Percentiles rank a stretch among this genome's conserved stretches.
Conservation (phyloP, 768 basidiomycete genomes). For the Erythrobasidium yunnanense region DNA sequence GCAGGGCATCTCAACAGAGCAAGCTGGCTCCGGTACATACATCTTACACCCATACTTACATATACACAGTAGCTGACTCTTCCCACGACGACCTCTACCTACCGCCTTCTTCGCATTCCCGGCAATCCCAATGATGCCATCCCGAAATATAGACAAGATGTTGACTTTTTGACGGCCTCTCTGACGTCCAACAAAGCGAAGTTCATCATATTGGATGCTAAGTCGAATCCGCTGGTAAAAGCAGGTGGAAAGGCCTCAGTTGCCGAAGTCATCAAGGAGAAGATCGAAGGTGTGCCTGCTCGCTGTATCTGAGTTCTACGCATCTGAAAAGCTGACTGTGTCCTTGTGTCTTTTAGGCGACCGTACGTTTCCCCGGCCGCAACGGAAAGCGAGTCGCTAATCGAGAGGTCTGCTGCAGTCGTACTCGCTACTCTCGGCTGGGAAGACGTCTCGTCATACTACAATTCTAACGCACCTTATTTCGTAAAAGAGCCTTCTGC, state of each 20-base stretch:
- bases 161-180: slow-evolving; percentile 61
- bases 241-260: slow-evolving; percentile 45
- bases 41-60: background rate
- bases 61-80: too few relatives aligned
- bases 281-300: slow-evolving; percentile 56
- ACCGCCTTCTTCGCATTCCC: too few relatives aligned
- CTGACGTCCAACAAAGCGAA: slow-evolving; percentile 52
- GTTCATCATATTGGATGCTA: slow-evolving; percentile 65
- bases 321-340: slow-evolving; percentile 24
- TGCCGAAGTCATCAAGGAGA: slow-evolving; percentile 54
- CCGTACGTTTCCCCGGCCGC: slow-evolving; percentile 29
- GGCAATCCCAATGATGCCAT: too few relatives aligned
- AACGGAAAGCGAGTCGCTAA: background rate
- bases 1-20: background rate
- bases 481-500: background rate
- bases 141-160: slow-evolving; percentile 13
- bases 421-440: background rate
- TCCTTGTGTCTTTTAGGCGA: background rate
- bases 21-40: background rate
- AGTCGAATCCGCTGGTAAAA: slow-evolving; percentile 57
- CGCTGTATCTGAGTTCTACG: slow-evolving; percentile 38
- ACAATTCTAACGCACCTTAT: background rate
- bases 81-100: too few relatives aligned
- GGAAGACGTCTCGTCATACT: background rate
- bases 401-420: background rate